Evolutionary conservation across 1,139 yeast species (phyloP), one percentile per base, ranked within the genome.

Genomic region (Meyerozyma carpophila): DNA sequence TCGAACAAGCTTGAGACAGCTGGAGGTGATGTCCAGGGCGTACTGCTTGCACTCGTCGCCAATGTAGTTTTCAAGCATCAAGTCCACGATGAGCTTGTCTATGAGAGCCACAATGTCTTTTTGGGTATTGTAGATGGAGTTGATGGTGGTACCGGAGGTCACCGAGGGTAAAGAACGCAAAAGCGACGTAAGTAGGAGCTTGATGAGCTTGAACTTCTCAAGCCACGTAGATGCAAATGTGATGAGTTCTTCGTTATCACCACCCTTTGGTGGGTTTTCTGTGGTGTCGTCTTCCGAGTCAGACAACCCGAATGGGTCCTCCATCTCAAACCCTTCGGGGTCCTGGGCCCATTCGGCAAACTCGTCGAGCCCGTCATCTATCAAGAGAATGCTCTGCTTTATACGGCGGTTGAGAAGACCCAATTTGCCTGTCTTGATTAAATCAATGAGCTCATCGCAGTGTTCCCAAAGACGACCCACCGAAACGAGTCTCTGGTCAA

Each of bases 391-490:
- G 32, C 78, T 74, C 43, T 65, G 68, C 44, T 66, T 71, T 14
- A 83, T 62, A 46, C 71, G 73, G 28, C 52, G 54, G 18, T 73
- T 71, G 42, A 84, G 61, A 2, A 79, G 56, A 4, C 80, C 83
- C 21, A 79, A 51, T 39, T 75, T 71, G 0, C 88, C 88, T 20
- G 59, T 65, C 9, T 65, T 62, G 5, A 77, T 55, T 18, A 77
- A 54, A 3, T 60, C 57, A 6, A 61, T 56, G 10, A 82, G 44
- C 0, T 55, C 52, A 47, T 81, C 85, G 57, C 87, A 81, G 36
- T 66, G 58, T 11, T 78, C 69, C 91, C 91, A 84, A 10, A 84
- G 65, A 53, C 74, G 75, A 20, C 88, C 93, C 20, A 84, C 79
- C 0, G 79, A 68, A 1, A 79, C 63, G 32, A 84, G 62, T 54